A percentile compares a stretch with the other conserved stretches of the same genome.
These are phyloP conservation scores for Ogataea paraovalis DNA, from an alignment of 805 yeast genomes.

Conservation along the genomic window DNA sequence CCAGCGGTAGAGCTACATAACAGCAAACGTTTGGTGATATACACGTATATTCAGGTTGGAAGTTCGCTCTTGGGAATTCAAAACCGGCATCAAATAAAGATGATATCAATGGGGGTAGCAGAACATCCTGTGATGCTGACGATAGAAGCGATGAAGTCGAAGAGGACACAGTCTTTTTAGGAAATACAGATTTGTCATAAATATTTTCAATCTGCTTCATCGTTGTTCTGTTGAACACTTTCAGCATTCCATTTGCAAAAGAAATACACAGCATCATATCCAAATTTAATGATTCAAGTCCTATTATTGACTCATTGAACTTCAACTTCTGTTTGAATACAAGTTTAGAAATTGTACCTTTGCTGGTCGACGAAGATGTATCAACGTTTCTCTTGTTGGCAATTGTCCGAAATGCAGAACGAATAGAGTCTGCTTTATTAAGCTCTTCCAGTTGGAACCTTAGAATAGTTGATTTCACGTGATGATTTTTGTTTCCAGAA, in stretches of 20 bases:
- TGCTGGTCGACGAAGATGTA: not conserved
- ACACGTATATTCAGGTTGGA: constrained; percentile 33
- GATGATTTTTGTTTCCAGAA: constrained; percentile 7
- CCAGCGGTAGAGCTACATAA: constrained; percentile 29
- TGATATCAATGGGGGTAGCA: constrained; percentile 33
- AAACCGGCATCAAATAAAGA: constrained; percentile 54
- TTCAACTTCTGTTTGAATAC: constrained; percentile 18
- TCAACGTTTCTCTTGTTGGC: constrained; percentile 19
- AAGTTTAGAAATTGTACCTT: constrained; percentile 6
- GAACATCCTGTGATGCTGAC: constrained; percentile 2
- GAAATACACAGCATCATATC: constrained; percentile 39
- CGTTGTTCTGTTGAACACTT: constrained; percentile 38
- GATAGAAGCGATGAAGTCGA: not conserved
- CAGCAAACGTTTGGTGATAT: constrained; percentile 52
- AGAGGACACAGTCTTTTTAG: not conserved
- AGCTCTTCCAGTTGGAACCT: constrained; percentile 25
- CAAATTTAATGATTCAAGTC: constrained; percentile 32
- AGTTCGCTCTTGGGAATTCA: constrained; percentile 36
- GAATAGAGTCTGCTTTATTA: constrained; percentile 12
- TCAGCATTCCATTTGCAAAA: constrained; percentile 42
- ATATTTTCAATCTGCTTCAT: constrained; percentile 23
- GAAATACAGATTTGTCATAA: constrained; percentile 2
- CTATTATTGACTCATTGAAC: constrained; percentile 26
- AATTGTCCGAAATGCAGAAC: constrained; percentile 23
- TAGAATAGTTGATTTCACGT: constrained; percentile 19